phyloP scores from a whole-genome alignment of 2,329 filamentous ascomycete genomes.

The Calonectria fujianensis region DNA sequence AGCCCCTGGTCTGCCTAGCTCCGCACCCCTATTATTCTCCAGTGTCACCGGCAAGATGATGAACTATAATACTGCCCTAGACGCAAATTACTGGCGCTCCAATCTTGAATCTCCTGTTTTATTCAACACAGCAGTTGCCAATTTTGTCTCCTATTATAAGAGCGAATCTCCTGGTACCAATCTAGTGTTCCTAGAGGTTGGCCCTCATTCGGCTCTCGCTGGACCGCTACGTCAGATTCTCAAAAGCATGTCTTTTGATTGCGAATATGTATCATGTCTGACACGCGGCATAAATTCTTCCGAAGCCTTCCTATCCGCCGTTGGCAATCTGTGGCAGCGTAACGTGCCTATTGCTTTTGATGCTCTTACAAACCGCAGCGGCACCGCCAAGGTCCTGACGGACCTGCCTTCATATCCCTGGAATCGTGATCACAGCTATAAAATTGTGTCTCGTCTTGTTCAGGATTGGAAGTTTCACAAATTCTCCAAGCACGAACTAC shows the following conservation, averaged over 20 bases:
- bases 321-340: slow-evolving; percentile 17
- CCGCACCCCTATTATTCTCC: slow-evolving; percentile 46
- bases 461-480: slow-evolving; percentile 57
- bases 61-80: slow-evolving; percentile 38
- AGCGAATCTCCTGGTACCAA: background rate
- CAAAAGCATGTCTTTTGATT: background rate
- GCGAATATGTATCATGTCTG: slow-evolving; percentile 31
- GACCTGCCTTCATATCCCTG: slow-evolving; percentile 63
- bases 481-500: slow-evolving; percentile 62
- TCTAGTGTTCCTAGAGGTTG: slow-evolving; percentile 52
- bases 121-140: slow-evolving; percentile 45
- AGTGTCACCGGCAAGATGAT: slow-evolving; percentile 54
- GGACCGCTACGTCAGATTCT: slow-evolving; percentile 53
- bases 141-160: slow-evolving; percentile 24
- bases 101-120: slow-evolving; percentile 58
- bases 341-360: slow-evolving; percentile 21
- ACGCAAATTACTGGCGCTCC: slow-evolving; percentile 53
- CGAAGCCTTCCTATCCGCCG: background rate
- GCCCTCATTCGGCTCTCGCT: slow-evolving; percentile 52
- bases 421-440: slow-evolving; percentile 60
- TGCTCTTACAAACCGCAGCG: slow-evolving; percentile 1
- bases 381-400: slow-evolving; percentile 33
- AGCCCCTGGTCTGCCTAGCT: background rate
- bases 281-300: background rate
- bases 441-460: slow-evolving; percentile 57